Base-by-base conservation (phyloP, 176 grass and related monocot species). In the Paspalum vaginatum region DNA sequence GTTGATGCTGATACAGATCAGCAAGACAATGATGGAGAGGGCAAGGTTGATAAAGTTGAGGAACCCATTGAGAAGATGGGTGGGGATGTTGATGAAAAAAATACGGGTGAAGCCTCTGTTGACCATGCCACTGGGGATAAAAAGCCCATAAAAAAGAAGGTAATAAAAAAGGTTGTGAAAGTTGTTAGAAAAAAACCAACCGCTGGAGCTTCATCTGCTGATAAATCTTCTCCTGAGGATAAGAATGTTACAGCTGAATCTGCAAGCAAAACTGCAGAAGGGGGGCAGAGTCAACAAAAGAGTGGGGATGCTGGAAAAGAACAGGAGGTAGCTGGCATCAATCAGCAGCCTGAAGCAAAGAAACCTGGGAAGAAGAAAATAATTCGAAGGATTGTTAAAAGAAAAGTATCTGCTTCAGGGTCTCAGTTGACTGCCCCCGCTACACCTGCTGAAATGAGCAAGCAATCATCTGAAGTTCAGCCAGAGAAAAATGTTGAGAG, bases 161-260 rank as follows among this genome's bases (percentile, higher is more conserved):
- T 95, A 54, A 80, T 99, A 38, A 99, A 95, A 84, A 94, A 94
- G 79, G 73, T 99, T 57, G 80, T 99, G 82, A 96, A 95, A 93
- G 63, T 87, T 47, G 74, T 85, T 83, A 59, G 70, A 60, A 92
- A 94, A 75, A 92, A 89, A 70, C 50, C 65, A 84, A 73, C 61
- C n/a, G 57, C n/a, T 6, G 85, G 82, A 83, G 54, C 70, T 85
- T 83, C 70, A 48, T 50, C 77, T 73, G 75, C 15, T 51, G 68
- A 68, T 82, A 91, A 91, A 63, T 86, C 86, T 40, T 68, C 80
- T 81, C 72, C 58, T 61, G 82, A 87, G 70, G 74, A 84, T 41
- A 89, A 89, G 68, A 74, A 75, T 69, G 68, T 59, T 46, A 45
- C 72, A 68, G 83, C 47, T 76, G 88, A 89, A 88, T 80, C 56